Percentiles rank a stretch among this genome's conserved stretches.
These are phyloP conservation scores for Hypoxylon lenormandii DNA, from an alignment of 495 filamentous ascomycete species.

Conservation along the genomic window DNA sequence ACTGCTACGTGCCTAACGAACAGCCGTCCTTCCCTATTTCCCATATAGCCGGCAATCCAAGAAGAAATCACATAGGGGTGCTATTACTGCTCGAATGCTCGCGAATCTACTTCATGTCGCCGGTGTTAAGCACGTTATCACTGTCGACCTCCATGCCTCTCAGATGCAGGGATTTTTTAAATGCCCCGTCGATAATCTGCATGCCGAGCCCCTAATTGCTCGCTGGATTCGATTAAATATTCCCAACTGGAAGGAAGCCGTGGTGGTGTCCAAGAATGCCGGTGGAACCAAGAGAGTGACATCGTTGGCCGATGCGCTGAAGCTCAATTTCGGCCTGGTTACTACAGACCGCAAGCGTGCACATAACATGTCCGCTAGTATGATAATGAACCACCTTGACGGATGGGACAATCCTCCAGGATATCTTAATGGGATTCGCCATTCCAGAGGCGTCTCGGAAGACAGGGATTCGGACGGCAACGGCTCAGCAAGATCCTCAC, in stretches of 20 bases:
- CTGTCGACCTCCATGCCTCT: conserved; percentile 93
- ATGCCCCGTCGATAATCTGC: conserved; percentile 96
- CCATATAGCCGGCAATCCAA: conserved; percentile 98
- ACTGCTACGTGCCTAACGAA: conserved; percentile 24
- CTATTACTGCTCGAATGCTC: conserved; percentile 96
- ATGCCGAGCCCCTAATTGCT: conserved; percentile 94
- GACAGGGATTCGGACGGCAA: conserved; percentile 45
- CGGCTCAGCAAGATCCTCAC: conserved; percentile 41
- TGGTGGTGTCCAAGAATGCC: conserved; percentile 97
- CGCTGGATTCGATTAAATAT: conserved; percentile 94
- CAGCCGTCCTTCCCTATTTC: conserved; percentile 98
- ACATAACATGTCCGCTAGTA: conserved; percentile 75
- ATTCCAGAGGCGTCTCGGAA: conserved; percentile 35
- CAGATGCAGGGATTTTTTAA: conserved; percentile 99
- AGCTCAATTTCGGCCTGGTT: conserved; percentile 96
- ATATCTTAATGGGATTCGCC: conserved; percentile 47
- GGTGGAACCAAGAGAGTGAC: conserved; percentile 97
- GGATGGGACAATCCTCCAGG: conserved; percentile 50
- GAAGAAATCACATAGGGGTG: conserved; percentile 96
- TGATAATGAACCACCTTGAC: conserved; percentile 67
- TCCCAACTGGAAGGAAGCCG: conserved; percentile 84
- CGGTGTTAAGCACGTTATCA: conserved; percentile 96
- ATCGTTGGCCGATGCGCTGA: conserved; percentile 93
- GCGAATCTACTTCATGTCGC: conserved; percentile 93
- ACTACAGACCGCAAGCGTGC: conserved; percentile 87